Evolutionary conservation across 192 early-diverging fungal genomes (phyloP).

Genomic region (Podila epigama): DNA sequence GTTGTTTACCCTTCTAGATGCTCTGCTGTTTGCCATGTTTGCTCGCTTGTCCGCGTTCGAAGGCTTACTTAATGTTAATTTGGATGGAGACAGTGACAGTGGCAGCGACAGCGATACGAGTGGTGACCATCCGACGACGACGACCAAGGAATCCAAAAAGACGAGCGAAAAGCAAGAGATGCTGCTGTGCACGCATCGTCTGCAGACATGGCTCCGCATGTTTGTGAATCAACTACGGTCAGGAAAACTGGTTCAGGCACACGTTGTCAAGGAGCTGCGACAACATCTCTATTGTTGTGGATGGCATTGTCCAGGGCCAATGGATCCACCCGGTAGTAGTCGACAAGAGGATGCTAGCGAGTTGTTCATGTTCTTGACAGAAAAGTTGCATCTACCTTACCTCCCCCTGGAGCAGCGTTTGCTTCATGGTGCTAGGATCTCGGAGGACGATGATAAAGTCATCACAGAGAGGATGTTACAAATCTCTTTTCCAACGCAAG

Average conservation of each 20-base stretch:
- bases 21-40: constrained; percentile 73
- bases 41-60: constrained; percentile 65
- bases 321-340: constrained; percentile 37
- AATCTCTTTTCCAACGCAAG: constrained; percentile 52
- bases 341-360: constrained; percentile 75
- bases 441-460: constrained; percentile 68
- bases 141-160: neutral
- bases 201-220: constrained; percentile 60
- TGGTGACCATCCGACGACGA: no score
- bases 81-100: constrained; percentile 50
- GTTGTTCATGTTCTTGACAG: constrained; percentile 72
- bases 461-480: constrained; percentile 70
- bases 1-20: constrained; percentile 35
- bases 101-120: constrained; percentile 44
- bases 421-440: constrained; percentile 72
- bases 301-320: constrained; percentile 54
- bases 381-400: constrained; percentile 70
- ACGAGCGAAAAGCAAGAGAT: constrained; percentile 14
- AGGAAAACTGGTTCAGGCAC: constrained; percentile 62
- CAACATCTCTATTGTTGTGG: constrained; percentile 56
- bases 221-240: constrained; percentile 69
- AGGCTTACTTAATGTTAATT: constrained; percentile 58
- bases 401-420: constrained; percentile 70
- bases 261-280: constrained; percentile 60
- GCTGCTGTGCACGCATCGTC: constrained; percentile 41